A percentile compares a stretch with the other conserved stretches of the same genome.
phyloP scores from a whole-genome alignment of 192 early-diverging fungal genomes.

The Pilaira anomala region DNA sequence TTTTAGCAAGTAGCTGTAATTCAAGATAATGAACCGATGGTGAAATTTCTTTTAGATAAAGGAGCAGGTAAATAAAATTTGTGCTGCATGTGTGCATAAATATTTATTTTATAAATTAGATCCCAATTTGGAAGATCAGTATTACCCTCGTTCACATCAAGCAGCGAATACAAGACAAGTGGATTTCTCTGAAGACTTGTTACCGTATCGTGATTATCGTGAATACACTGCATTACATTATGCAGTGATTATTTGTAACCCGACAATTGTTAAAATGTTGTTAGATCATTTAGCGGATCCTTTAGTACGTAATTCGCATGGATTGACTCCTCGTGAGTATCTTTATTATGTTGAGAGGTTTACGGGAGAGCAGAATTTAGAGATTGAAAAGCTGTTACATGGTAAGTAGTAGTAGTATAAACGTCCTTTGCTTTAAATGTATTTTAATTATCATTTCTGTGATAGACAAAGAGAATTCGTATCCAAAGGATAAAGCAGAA shows the following conservation, averaged over 20 bases:
- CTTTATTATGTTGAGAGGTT: constrained; percentile 35
- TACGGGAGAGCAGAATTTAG: constrained; percentile 29
- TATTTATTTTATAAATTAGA: constrained; percentile 7
- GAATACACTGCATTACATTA: constrained; percentile 36
- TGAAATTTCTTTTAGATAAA: constrained; percentile 28
- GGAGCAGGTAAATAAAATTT: constrained; percentile 25
- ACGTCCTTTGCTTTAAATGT: background rate
- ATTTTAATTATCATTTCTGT: background rate
- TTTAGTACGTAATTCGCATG: constrained; percentile 22
- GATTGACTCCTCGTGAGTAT: constrained; percentile 35
- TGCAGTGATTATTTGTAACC: constrained; percentile 35
- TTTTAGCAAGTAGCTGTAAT: constrained; percentile 35
- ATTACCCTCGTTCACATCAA: constrained; percentile 32
- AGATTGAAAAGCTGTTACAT: constrained; percentile 27
- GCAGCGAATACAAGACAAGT: constrained; percentile 25
- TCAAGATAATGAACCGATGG: constrained; percentile 34
- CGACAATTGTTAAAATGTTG: constrained; percentile 18
- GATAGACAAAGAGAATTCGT: constrained; percentile 29
- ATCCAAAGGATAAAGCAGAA: constrained; percentile 26
- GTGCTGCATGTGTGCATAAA: background rate
- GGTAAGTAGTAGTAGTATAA: background rate
- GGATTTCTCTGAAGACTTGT: constrained; percentile 29
- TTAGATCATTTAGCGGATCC: constrained; percentile 32
- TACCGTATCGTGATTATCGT: constrained; percentile 35
- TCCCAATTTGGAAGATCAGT: constrained; percentile 33